phyloP scores from a whole-genome alignment of 202 grass and related monocot species.

The Zizania palustris region DNA sequence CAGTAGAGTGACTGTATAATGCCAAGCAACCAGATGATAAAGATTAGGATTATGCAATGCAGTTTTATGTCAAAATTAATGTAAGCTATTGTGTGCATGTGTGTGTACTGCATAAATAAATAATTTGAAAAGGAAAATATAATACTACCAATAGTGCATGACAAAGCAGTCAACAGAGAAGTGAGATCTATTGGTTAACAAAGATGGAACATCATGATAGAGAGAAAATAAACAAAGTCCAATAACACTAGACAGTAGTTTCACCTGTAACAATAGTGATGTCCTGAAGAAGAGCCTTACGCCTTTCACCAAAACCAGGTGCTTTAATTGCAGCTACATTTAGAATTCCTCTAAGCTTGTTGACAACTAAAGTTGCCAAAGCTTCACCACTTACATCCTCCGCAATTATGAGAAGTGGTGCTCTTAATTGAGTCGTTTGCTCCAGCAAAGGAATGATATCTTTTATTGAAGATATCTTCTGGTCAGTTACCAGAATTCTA shows the following conservation, averaged over 20 bases:
- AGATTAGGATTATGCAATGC: neutral
- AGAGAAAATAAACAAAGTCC: neutral
- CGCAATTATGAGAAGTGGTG: slow-evolving; percentile 90
- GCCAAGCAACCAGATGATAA: neutral
- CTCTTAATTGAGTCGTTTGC: slow-evolving; percentile 82
- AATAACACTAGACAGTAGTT: neutral
- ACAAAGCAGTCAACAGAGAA: neutral
- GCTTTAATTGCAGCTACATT: slow-evolving; percentile 98
- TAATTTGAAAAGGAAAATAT: neutral
- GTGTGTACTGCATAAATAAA: neutral
- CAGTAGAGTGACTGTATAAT: neutral
- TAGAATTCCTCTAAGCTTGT: slow-evolving; percentile 88
- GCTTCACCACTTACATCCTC: slow-evolving; percentile 92
- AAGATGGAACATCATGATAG: slow-evolving; percentile 9
- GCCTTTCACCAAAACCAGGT: slow-evolving; percentile 86
- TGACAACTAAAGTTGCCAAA: slow-evolving; percentile 88
- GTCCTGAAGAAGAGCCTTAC: slow-evolving; percentile 94
- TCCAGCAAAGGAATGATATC: slow-evolving; percentile 91
- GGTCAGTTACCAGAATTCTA: slow-evolving; percentile 88
- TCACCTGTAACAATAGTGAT: slow-evolving; percentile 92
- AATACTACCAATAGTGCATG: neutral
- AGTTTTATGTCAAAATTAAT: neutral
- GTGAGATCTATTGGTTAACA: slow-evolving; percentile 7
- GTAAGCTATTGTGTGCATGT: neutral
- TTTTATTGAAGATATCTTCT: slow-evolving; percentile 95